Conservation (phyloP, 2,329 filamentous ascomycete species). For the Hypoxylon sp. region DNA sequence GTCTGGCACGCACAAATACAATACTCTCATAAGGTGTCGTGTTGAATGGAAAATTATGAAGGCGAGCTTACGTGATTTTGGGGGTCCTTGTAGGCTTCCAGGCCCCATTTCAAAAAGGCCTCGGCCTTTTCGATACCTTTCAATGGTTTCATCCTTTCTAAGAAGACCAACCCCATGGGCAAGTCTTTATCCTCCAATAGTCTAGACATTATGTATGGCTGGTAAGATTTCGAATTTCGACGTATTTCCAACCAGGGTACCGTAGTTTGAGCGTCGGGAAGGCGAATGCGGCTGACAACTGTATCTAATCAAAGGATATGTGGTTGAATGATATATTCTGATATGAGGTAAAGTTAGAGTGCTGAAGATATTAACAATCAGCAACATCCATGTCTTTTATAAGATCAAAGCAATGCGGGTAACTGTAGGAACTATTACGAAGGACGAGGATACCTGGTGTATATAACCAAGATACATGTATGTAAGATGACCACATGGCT, state of each 20-base stretch:
- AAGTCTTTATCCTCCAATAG: slow-evolving; percentile 1
- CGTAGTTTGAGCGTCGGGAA: not conserved
- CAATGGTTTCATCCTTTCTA: slow-evolving; percentile 21
- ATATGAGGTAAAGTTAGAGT: not conserved
- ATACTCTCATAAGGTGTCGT: not conserved
- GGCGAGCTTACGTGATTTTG: slow-evolving; percentile 33
- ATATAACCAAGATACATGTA: slow-evolving; percentile 1
- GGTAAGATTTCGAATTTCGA: not conserved
- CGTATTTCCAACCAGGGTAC: not conserved
- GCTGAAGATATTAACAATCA: not conserved
- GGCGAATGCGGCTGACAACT: not conserved
- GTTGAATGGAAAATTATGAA: not conserved
- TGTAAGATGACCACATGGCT: slow-evolving; percentile 7
- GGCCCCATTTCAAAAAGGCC: slow-evolving; percentile 24
- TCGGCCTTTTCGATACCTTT: slow-evolving; percentile 36
- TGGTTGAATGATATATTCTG: not conserved
- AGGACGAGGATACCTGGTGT: slow-evolving; percentile 1
- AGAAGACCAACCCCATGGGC: not conserved
- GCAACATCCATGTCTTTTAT: slow-evolving; percentile 13
- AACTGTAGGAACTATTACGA: slow-evolving; percentile 8
- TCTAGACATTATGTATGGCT: slow-evolving; percentile 24
- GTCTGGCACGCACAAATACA: not conserved
- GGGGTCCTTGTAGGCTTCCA: slow-evolving; percentile 17
- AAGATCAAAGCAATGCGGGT: not conserved
- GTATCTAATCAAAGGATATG: not conserved